Percentiles rank a stretch among this genome's conserved stretches.
Conservation (phyloP, 805 yeast genomes). For the Yamadazyma nakazawae region DNA sequence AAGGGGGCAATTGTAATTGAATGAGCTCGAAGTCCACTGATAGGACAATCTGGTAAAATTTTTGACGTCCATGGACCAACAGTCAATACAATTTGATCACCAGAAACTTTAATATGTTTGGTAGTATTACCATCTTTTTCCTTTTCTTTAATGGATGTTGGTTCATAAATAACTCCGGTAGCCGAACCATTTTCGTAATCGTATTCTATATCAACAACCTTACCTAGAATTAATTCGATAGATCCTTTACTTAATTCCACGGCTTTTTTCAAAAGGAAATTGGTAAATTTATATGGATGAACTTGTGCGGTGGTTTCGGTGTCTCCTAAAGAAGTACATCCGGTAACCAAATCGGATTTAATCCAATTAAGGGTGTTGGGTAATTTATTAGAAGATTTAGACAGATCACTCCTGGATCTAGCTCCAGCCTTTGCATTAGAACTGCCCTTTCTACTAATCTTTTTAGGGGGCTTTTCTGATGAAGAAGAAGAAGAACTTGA, state of each 20-base stretch:
- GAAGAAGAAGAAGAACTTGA: conserved; percentile 9
- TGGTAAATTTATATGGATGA: conserved; percentile 93
- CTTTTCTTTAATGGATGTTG: conserved; percentile 32
- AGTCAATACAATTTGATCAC: conserved; percentile 77
- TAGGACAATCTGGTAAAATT: conserved; percentile 88
- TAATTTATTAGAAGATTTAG: conserved; percentile 13
- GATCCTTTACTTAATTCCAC: conserved; percentile 64
- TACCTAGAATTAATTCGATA: conserved; percentile 82
- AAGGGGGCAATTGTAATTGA: conserved; percentile 88
- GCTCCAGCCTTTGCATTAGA: neutral
- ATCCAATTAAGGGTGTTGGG: conserved; percentile 81
- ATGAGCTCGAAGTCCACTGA: conserved; percentile 91
- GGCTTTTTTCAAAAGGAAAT: conserved; percentile 73
- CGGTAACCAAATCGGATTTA: conserved; percentile 55
- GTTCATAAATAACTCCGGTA: conserved; percentile 67
- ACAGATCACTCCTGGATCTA: conserved; percentile 2
- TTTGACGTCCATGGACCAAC: conserved; percentile 98
- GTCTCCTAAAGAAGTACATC: conserved; percentile 80
- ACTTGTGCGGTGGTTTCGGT: conserved; percentile 92
- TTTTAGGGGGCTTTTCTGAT: conserved; percentile 31
- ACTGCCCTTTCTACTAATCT: conserved; percentile 30
- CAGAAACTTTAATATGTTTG: conserved; percentile 46
- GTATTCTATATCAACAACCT: conserved; percentile 65
- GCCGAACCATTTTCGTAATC: conserved; percentile 64
- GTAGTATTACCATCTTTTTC: conserved; percentile 16